Conservation (phyloP, 2,329 filamentous ascomycete genomes). For the Mycosphaerelloides madeirae region DNA sequence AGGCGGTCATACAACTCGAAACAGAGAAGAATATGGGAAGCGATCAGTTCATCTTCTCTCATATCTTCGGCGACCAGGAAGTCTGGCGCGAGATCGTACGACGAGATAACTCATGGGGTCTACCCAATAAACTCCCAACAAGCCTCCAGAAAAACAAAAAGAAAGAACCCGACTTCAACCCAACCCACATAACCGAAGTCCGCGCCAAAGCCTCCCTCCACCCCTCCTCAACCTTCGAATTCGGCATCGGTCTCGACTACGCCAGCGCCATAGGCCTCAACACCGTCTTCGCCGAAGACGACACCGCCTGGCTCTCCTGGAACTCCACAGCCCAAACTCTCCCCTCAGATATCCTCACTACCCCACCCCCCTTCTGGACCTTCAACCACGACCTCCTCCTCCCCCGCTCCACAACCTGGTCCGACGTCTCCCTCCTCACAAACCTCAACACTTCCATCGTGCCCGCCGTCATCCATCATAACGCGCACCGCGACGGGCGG, state of each 20-base stretch:
- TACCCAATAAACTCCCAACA: constrained; percentile 1
- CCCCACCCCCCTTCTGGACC: constrained; percentile 21
- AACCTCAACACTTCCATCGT: constrained; percentile 22
- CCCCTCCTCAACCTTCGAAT: constrained; percentile 38
- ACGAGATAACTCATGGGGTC: constrained; percentile 33
- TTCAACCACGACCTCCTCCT: constrained; percentile 20
- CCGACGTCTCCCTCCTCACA: constrained; percentile 22
- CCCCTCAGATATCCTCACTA: constrained; percentile 18
- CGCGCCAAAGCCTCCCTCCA: constrained; percentile 31
- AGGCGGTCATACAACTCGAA: constrained; percentile 31
- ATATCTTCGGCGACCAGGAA: constrained; percentile 31
- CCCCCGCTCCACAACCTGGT: constrained; percentile 17
- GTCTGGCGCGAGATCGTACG: constrained; percentile 29
- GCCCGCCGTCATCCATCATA: constrained; percentile 26
- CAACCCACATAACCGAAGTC: constrained; percentile 20
- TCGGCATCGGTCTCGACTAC: constrained; percentile 29
- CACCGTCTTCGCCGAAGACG: constrained; percentile 25
- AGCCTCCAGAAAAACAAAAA: constrained; percentile 10
- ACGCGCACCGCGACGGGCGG: constrained; percentile 18
- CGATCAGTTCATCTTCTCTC: constrained; percentile 35
- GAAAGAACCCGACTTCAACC: constrained; percentile 8
- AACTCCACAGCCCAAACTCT: constrained; percentile 17
- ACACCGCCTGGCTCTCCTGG: constrained; percentile 25
- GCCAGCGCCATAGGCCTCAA: constrained; percentile 23
- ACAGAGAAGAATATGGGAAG: constrained; percentile 26